Evolutionary conservation across 768 basidiomycete genomes (phyloP), one percentile per base, ranked within the genome.

Genomic region (Mycena belliarum): DNA sequence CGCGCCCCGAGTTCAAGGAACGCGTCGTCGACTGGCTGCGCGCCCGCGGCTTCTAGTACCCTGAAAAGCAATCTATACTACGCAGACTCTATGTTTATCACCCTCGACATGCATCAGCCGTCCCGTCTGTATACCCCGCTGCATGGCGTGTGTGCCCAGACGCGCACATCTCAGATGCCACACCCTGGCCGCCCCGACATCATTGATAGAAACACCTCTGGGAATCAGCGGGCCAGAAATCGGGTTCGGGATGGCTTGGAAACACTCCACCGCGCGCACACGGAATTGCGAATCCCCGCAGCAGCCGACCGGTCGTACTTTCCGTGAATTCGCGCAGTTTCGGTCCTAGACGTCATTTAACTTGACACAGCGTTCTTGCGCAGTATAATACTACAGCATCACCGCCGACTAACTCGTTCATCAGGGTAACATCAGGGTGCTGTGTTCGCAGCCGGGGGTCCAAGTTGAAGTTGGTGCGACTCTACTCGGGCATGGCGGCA

Each of bases 1-100:
- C 87, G 6, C 77, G 76, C 45, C 52, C 53, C 14, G 59, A 49
- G 9, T 86, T 83, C 84, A 89, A 82, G 68, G 74, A 77, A 57
- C 70, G 82, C 42, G 81, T 92, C 46, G 66, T 81, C 63, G 75
- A 79, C 48, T 92, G 86, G 85, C 77, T 92, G 64, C 75, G 74
- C 67, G 68, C 69, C 55, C 84, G 79, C 65, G 90, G 90, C 14
- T 91, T 91, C 70, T 91, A 63, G 67, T 32, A 28, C 24, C 20
- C 49, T 44, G 29, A 6, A 32, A 32, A 6, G 7, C 29, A 12
- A 49, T 44, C 51, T 52, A 28, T 52, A 4, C 4, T 35, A 46
- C 46, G 24, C 26, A 43, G 25, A 25, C 49, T 38, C 42, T 37
- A 45, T 43, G 40, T 49, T 32, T 54, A 38, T 46, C 53, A 35